A percentile compares a stretch with the other conserved stretches of the same genome.
phyloP scores from a whole-genome alignment of 208 protist species.

The Herpetomonas tarakana region DNA sequence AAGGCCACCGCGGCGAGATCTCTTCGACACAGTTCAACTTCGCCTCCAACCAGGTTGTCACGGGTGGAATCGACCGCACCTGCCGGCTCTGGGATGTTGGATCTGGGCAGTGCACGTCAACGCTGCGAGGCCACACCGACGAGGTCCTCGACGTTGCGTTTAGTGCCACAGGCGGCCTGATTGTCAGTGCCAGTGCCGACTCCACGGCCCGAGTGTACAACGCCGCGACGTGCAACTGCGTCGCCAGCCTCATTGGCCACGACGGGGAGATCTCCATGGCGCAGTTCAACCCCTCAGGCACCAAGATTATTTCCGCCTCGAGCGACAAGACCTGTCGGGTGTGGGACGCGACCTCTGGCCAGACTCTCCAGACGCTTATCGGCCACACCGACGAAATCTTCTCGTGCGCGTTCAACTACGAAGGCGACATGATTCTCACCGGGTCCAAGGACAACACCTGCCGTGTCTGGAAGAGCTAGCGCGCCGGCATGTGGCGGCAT shows the following conservation, averaged over 20 bases:
- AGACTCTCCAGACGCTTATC: slow-evolving; percentile 87
- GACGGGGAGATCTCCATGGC: slow-evolving; percentile 94
- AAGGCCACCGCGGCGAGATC: slow-evolving; percentile 93
- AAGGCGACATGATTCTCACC: slow-evolving; percentile 95
- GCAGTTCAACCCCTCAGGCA: slow-evolving; percentile 95
- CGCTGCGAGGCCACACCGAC: slow-evolving; percentile 90
- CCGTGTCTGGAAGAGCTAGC: slow-evolving; percentile 92
- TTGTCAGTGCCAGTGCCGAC: slow-evolving; percentile 95
- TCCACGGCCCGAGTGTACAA: slow-evolving; percentile 92
- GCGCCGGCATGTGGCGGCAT: no score
- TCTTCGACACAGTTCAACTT: slow-evolving; percentile 94
- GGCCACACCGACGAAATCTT: slow-evolving; percentile 97
- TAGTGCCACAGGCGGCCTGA: slow-evolving; percentile 77
- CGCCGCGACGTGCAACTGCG: slow-evolving; percentile 84
- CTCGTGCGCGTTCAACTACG: slow-evolving; percentile 95
- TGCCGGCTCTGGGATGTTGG: slow-evolving; percentile 95
- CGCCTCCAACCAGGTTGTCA: slow-evolving; percentile 85
- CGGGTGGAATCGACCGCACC: slow-evolving; percentile 94
- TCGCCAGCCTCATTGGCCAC: slow-evolving; percentile 89
- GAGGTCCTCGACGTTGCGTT: slow-evolving; percentile 95
- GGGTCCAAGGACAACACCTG: slow-evolving; percentile 97
- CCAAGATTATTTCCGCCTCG: slow-evolving; percentile 92
- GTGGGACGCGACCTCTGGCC: slow-evolving; percentile 89
- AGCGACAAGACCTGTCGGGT: slow-evolving; percentile 93
- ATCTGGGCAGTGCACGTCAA: slow-evolving; percentile 84